Percentiles rank a stretch among this genome's conserved stretches.
These are phyloP conservation scores for Papiliotrema laurentii DNA, from an alignment of 1,284 basidiomycete genomes.

Conservation along the genomic window DNA sequence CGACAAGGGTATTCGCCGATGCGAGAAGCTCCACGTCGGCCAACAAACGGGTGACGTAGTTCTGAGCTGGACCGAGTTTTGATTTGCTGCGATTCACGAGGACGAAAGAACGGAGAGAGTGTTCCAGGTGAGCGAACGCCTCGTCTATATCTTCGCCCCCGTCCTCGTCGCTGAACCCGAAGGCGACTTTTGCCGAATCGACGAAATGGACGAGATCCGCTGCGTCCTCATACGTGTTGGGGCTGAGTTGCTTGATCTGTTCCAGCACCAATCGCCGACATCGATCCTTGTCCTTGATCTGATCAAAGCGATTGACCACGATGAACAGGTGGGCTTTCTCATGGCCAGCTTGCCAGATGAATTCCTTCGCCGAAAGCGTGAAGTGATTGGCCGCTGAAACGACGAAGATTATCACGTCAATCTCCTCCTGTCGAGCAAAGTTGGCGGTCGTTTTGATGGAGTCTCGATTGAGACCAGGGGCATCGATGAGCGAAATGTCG, in stretches of 20 bases:
- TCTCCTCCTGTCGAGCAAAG: conserved; percentile 95
- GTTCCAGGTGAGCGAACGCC: conserved; percentile 82
- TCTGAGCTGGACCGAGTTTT: conserved; percentile 92
- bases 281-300: conserved; percentile 92
- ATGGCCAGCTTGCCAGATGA: conserved; percentile 86
- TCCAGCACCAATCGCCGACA: conserved; percentile 86
- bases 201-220: conserved; percentile 97
- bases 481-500: conserved; percentile 97
- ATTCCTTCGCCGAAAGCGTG: conserved; percentile 92
- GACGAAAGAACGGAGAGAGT: conserved; percentile 90
- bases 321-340: conserved; percentile 99
- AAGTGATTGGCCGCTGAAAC: conserved; percentile 99
- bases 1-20: conserved; percentile 78
- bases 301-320: conserved; percentile 97
- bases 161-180: conserved; percentile 35
- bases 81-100: conserved; percentile 91
- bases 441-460: conserved; percentile 92
- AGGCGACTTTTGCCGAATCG: conserved; percentile 63
- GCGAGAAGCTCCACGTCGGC: conserved; percentile 84
- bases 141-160: conserved; percentile 55
- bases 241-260: conserved; percentile 89
- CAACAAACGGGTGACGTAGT: conserved; percentile 84
- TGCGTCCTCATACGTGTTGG: conserved; percentile 84
- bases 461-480: conserved; percentile 95
- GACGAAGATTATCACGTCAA: conserved; percentile 98